Percentiles rank a stretch among this genome's conserved stretches.
These are phyloP conservation scores for Tranzscheliella williamsii DNA, from an alignment of 1,284 basidiomycete species.

Conservation along the genomic window DNA sequence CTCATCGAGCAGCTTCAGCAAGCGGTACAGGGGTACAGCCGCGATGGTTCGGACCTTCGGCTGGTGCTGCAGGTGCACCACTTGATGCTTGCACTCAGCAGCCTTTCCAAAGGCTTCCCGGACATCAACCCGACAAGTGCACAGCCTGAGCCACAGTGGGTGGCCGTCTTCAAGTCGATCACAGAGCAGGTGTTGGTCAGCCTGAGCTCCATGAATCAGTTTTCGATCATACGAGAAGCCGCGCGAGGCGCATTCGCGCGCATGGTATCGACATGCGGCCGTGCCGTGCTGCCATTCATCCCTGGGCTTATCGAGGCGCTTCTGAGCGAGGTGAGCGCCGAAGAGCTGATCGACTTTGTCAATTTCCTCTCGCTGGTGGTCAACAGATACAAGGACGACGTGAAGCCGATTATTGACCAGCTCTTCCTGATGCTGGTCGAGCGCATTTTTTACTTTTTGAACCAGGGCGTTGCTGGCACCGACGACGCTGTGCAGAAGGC, in stretches of 20 bases:
- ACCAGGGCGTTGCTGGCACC: slow-evolving; percentile 82
- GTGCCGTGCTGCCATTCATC: slow-evolving; percentile 73
- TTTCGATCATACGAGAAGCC: slow-evolving; percentile 87
- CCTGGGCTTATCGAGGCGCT: slow-evolving; percentile 85
- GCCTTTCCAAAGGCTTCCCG: slow-evolving; percentile 95
- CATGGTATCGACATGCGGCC: slow-evolving; percentile 85
- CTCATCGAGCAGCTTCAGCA: slow-evolving; percentile 76
- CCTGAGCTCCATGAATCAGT: slow-evolving; percentile 82
- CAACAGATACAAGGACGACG: slow-evolving; percentile 85
- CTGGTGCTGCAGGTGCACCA: slow-evolving; percentile 90
- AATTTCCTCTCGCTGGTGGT: slow-evolving; percentile 88
- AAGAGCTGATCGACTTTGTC: slow-evolving; percentile 92
- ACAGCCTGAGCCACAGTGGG: slow-evolving; percentile 73
- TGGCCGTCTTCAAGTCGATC: slow-evolving; percentile 81
- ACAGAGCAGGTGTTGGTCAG: slow-evolving; percentile 87
- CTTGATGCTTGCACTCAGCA: slow-evolving; percentile 89
- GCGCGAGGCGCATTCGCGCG: slow-evolving; percentile 82
- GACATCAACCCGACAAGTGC: slow-evolving; percentile 52
- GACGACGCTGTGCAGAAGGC: slow-evolving; percentile 82
- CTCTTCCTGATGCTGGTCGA: slow-evolving; percentile 82
- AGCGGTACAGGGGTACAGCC: slow-evolving; percentile 67
- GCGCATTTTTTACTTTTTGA: slow-evolving; percentile 80
- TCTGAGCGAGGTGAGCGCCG: slow-evolving; percentile 85
- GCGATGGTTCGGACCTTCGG: slow-evolving; percentile 66
- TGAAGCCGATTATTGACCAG: slow-evolving; percentile 85